Evolutionary conservation across 345 rosid species (phyloP).

Genomic region (Populus ilicifolia): DNA sequence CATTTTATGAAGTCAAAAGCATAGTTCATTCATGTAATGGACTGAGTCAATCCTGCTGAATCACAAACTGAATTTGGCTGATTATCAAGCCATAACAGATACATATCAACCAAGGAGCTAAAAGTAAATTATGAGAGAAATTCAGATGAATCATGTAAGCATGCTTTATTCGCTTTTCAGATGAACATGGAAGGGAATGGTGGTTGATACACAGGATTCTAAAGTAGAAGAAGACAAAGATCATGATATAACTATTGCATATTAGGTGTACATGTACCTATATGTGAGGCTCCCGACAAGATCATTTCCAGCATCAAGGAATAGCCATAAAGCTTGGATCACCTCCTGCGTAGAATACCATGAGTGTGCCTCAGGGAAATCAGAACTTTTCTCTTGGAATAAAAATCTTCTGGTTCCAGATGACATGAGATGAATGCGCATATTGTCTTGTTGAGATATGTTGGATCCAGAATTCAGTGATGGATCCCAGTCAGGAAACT

Average conservation of each 20-base stretch:
- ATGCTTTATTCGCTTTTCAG: too few species aligned
- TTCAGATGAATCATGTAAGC: too few species aligned
- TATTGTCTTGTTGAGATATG: constrained; percentile 27
- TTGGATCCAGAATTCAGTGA: constrained; percentile 34
- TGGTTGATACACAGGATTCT: too few species aligned
- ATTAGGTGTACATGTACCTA: constrained; percentile 41
- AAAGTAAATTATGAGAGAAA: too few species aligned
- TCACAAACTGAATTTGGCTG: too few species aligned
- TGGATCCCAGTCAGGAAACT: constrained; percentile 90
- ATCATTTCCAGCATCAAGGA: constrained; percentile 68
- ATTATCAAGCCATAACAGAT: too few species aligned
- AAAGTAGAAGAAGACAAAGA: background rate
- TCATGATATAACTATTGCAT: background rate
- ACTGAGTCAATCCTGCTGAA: too few species aligned
- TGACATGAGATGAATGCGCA: constrained; percentile 20
- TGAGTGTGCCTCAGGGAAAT: constrained; percentile 67
- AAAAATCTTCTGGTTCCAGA: constrained; percentile 52
- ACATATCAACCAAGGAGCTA: too few species aligned
- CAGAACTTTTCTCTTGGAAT: constrained; percentile 38
- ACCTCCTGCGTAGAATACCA: constrained; percentile 74
- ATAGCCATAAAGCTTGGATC: constrained; percentile 53
- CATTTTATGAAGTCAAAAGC: too few species aligned
- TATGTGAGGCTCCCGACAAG: constrained; percentile 63
- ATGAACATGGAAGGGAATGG: too few species aligned
- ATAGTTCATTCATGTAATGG: too few species aligned